Evolutionary conservation across 176 grass and related monocot genomes (phyloP), one percentile per base, ranked within the genome.

Genomic region (Leersia perrieri): DNA sequence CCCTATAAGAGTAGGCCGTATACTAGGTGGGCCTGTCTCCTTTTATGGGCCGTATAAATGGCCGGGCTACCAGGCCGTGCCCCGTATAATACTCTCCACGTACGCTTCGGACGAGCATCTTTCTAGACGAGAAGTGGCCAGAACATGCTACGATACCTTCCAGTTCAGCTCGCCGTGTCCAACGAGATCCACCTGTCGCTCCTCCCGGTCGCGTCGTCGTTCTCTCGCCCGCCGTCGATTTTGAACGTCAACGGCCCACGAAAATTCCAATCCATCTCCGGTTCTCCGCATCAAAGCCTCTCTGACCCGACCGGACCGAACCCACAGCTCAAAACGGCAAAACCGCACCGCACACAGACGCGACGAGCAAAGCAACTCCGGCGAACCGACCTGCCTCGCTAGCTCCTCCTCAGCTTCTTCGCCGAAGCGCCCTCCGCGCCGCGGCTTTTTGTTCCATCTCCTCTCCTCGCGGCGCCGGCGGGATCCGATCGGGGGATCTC

Each of bases 231-330:
- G 78, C 78, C 78, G 66, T 29, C 66, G 23, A 23, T 11, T 26
- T 60, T 60, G 65, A 51, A 70, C 78, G 53, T 70, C 30, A 70
- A 58, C 65, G 78, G 66, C 66, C 79, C 18, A 71, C 51, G 18
- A 71, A 81, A 58, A 16, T 71, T 71, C 66, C 78, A 53, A 20
- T 7, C 5, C 5, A 15, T 22, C 47, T 15, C 47, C 5, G 7
- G n/a, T n/a, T n/a, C n/a, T n/a, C 23, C 32, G 1, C 36, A 3
- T 1, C 36, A 39, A 8, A 7, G 23, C 5, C 23, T 3, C 40
- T 75, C 9, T 41, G 4, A 12, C 40, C 40, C 1, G 36, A 39
- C 2, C 2, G 7, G 36, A 8, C 40, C 9, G 11, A 42, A 42
- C 1, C 42, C 6, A 0, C 42, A 45, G 3, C 42, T 3, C 42